Evolutionary conservation across 2,329 filamentous ascomycete species (phyloP), one percentile per base, ranked within the genome.

Genomic region (Raffaelea deltoideospora): DNA sequence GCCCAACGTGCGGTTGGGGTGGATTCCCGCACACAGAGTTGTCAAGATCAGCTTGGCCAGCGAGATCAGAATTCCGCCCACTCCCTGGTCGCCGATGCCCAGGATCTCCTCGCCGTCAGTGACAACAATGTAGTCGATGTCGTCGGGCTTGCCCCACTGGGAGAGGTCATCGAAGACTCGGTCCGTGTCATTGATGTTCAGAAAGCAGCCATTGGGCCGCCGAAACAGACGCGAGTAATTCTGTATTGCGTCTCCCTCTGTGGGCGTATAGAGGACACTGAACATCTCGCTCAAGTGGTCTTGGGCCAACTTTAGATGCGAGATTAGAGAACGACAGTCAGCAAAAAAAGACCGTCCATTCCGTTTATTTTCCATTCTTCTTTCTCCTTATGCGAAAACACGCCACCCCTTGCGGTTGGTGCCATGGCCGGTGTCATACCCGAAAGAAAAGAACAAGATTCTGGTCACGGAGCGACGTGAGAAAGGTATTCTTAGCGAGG

Each of bases 261-360:
- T 93, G 0, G 86, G 86, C 0, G 86, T 93, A 51, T 93, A 94
- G 21, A 93, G 82, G n/a, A 93, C 63, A 29, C 78, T 75, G 50
- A 92, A 87, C 81, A 93, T 90, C 51, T 93, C 84, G 44, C 81
- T 76, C 17, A 93, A 58, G 48, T 93, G 78, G 5, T 81, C 73
- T 51, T 82, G 69, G 8, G 90, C 65, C 10, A 92, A 65, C 70
- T 84, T 41, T 10, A 13, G 23, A 26, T 15, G 5, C n/a, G 22
- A 17, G 8, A n/a, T 7, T 13, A 3, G 27, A 18, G 5, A n/a
- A n/a, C n/a, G n/a, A n/a, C n/a, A n/a, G n/a, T n/a, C n/a, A n/a
- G n/a, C n/a, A n/a, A n/a, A n/a, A n/a, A n/a, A n/a, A n/a, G n/a
- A n/a, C n/a, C n/a, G n/a, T n/a, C n/a, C n/a, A n/a, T n/a, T n/a